phyloP scores from a whole-genome alignment of 2,329 filamentous ascomycete genomes.

The Hymenoscyphus infarciens region DNA sequence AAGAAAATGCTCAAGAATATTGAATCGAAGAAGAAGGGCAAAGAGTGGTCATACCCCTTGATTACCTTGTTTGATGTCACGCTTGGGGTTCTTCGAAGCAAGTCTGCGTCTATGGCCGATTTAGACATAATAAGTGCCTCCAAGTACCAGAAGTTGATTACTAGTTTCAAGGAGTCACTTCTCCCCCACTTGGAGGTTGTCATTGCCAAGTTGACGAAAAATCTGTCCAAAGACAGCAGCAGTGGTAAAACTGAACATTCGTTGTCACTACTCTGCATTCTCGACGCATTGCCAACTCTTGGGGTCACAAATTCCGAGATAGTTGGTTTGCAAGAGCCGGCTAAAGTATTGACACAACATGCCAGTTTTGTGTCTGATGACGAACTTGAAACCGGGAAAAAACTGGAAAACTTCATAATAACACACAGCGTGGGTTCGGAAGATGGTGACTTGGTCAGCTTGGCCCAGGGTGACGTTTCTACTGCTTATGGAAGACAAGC shows the following conservation, averaged over 20 bases:
- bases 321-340: slow-evolving; percentile 16
- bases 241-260: slow-evolving; percentile 9
- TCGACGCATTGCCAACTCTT: slow-evolving; percentile 28
- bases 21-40: slow-evolving; percentile 21
- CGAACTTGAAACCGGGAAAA: slow-evolving; percentile 18
- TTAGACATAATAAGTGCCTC: slow-evolving; percentile 23
- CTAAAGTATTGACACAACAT: slow-evolving; percentile 13
- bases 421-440: slow-evolving; percentile 11
- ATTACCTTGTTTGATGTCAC: slow-evolving; percentile 26
- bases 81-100: slow-evolving; percentile 20
- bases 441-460: slow-evolving; percentile 2
- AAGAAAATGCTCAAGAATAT: slow-evolving; percentile 25
- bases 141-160: slow-evolving; percentile 18
- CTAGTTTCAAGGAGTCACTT: slow-evolving; percentile 22
- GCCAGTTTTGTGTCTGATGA: slow-evolving; percentile 7
- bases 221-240: slow-evolving; percentile 7
- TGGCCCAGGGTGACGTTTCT: slow-evolving; percentile 20
- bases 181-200: slow-evolving; percentile 22
- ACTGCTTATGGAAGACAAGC: slow-evolving; percentile 23
- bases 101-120: slow-evolving; percentile 20
- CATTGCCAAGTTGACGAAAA: slow-evolving; percentile 20
- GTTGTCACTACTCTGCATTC: slow-evolving; percentile 21
- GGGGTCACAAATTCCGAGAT: slow-evolving; percentile 20
- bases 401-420: slow-evolving; percentile 26
- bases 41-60: slow-evolving; percentile 23